Base-by-base conservation (phyloP, 345 rosid species). In the Rhodamnia rubescens region DNA sequence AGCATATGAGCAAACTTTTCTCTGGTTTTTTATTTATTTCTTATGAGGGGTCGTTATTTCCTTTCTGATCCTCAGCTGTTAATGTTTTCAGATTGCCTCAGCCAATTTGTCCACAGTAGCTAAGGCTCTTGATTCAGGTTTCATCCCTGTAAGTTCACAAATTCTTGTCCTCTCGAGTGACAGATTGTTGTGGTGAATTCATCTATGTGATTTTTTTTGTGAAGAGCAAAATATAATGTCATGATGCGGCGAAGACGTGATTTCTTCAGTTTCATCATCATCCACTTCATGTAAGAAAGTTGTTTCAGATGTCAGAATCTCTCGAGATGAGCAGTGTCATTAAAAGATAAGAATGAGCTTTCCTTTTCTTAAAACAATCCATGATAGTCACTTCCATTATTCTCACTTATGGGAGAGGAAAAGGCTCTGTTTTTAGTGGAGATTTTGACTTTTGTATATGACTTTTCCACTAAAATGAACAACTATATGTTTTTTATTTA, bases 111-210 rank as follows among this genome's bases (percentile, higher is more conserved):
- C 93, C 42, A 88, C 90, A 55, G 94, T 95, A 75, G 85, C 90
- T 51, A 92, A 93, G 88, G 90, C 98, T 7, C 90, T 95, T 24
- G 88, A 92, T 84, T 93, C 97, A n/a, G 98, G 98, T 74, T 93
- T 97, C 87, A 87, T 97, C 86, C 98, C 98, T 86, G 98, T 95
- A 92, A 93, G 95, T 88, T 85, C 59, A 29, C 82, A 85, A 42
- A 53, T 32, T 47, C 47, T 81, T 64, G 78, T 64, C 44, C 44
- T 64, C 78, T 6, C 18, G 42, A 16, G 78, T 6, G 22, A 32
- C 3, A 8, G 44, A 64, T 32, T 16, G 44, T 32, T 64, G 78
- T 32, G 75, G 44, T 8, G 44, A 32, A 64, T 4, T 64, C 44
- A 16, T 64, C 44, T 32, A 16, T 64, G 40, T 16, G 44, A 32